Conservation (phyloP, 2,329 filamentous ascomycete species). For the Colletotrichum acutatum region DNA sequence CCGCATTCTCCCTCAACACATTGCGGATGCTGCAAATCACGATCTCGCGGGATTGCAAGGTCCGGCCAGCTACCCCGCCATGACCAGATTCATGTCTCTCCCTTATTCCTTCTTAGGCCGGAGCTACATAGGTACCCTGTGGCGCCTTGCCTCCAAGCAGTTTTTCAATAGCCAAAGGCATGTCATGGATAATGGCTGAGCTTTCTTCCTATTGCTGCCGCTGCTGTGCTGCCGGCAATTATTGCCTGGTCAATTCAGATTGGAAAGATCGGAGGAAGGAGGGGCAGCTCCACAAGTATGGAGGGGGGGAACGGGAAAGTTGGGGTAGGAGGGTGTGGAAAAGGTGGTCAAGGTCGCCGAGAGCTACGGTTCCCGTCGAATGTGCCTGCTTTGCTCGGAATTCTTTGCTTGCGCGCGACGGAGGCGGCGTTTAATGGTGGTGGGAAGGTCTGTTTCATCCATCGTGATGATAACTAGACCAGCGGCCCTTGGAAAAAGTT, state of each 20-base stretch:
- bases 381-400: conserved; percentile 10
- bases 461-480: conserved; percentile 20
- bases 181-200: background rate
- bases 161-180: background rate
- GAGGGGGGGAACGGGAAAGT: background rate
- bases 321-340: background rate
- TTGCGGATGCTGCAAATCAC: background rate
- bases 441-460: conserved; percentile 1
- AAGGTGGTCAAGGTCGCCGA: conserved; percentile 19
- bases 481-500: background rate
- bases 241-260: background rate
- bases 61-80: background rate
- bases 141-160: background rate
- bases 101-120: background rate
- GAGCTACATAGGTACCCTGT: background rate
- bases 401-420: conserved; percentile 7
- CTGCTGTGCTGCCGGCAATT: background rate
- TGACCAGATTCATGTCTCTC: background rate
- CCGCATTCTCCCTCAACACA: background rate
- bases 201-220: background rate
- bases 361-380: conserved; percentile 24
- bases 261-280: background rate
- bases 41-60: background rate
- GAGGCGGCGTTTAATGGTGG: conserved; percentile 34
- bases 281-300: background rate